Evolutionary conservation across 495 filamentous ascomycete species (phyloP).

Genomic region (Neurospora hispaniola): DNA sequence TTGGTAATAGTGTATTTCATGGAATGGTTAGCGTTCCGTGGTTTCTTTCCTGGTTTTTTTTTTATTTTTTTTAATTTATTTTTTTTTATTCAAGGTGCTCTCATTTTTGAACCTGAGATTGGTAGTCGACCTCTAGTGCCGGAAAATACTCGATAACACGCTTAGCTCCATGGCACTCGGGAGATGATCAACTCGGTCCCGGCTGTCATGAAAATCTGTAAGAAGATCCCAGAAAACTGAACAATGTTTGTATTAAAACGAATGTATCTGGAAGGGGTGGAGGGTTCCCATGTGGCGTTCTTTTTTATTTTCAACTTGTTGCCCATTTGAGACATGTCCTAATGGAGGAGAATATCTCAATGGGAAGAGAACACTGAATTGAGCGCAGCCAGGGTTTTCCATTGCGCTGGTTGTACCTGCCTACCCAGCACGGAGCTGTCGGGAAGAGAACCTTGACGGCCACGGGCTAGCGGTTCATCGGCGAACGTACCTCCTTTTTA

Average conservation of each 20-base stretch:
- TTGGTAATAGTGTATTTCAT: background rate
- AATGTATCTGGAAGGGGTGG: background rate
- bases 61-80: too few species aligned
- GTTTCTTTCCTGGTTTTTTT: background rate
- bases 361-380: background rate
- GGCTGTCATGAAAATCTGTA: background rate
- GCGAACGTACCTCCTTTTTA: background rate
- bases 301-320: background rate
- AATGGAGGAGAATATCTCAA: background rate
- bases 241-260: background rate
- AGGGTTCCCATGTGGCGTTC: background rate
- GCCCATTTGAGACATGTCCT: background rate
- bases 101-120: background rate
- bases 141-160: background rate
- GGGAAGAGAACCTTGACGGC: background rate
- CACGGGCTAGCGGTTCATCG: background rate
- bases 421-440: background rate
- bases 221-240: background rate
- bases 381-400: background rate
- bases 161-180: background rate
- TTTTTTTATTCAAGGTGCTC: background rate
- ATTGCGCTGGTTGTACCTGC: background rate
- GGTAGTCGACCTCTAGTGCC: background rate
- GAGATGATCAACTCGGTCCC: background rate
- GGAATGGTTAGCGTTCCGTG: background rate